These are phyloP conservation scores for Ogataea allantospora DNA, from an alignment of 805 yeast genomes.

Conservation along the genomic window DNA sequence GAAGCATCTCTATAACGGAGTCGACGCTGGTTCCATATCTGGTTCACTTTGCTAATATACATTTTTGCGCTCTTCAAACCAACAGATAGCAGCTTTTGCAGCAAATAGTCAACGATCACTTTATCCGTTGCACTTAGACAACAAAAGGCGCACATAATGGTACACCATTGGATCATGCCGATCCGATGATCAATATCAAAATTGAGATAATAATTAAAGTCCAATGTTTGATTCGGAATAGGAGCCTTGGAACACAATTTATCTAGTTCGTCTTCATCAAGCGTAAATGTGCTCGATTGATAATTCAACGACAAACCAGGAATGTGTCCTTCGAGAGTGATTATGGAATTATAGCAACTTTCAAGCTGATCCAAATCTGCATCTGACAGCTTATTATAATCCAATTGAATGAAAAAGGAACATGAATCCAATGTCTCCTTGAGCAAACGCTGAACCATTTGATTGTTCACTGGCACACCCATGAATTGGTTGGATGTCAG, in stretches of 20 bases:
- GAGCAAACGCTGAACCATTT: slow-evolving; percentile 22
- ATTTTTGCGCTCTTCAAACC: slow-evolving; percentile 30
- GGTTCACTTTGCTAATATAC: slow-evolving; percentile 23
- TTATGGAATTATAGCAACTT: slow-evolving; percentile 22
- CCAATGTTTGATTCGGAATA: slow-evolving; percentile 4
- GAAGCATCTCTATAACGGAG: slow-evolving; percentile 13
- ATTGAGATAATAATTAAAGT: slow-evolving; percentile 22
- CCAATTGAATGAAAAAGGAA: slow-evolving; percentile 25
- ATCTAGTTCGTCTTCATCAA: slow-evolving; percentile 13
- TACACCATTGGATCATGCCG: slow-evolving; percentile 33
- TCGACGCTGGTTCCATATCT: slow-evolving; percentile 30
- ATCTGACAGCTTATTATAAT: slow-evolving; percentile 18
- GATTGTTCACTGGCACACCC: slow-evolving; percentile 13
- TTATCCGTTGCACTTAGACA: slow-evolving; percentile 27
- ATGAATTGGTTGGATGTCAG: slow-evolving; percentile 30
- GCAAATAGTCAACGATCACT: slow-evolving; percentile 27
- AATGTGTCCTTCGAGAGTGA: slow-evolving; percentile 14
- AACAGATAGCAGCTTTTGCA: slow-evolving; percentile 21
- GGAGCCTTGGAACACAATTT: slow-evolving; percentile 9
- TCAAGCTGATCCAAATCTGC: slow-evolving; percentile 19
- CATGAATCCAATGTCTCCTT: slow-evolving; percentile 19
- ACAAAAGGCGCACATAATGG: slow-evolving; percentile 28
- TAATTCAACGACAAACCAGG: slow-evolving; percentile 10
- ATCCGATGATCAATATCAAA: slow-evolving; percentile 32
- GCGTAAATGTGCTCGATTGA: slow-evolving; percentile 9